Percentiles rank a stretch among this genome's conserved stretches.
These are phyloP conservation scores for Fusarium tricinctum DNA, from an alignment of 2,329 filamentous ascomycete genomes.

Conservation along the genomic window DNA sequence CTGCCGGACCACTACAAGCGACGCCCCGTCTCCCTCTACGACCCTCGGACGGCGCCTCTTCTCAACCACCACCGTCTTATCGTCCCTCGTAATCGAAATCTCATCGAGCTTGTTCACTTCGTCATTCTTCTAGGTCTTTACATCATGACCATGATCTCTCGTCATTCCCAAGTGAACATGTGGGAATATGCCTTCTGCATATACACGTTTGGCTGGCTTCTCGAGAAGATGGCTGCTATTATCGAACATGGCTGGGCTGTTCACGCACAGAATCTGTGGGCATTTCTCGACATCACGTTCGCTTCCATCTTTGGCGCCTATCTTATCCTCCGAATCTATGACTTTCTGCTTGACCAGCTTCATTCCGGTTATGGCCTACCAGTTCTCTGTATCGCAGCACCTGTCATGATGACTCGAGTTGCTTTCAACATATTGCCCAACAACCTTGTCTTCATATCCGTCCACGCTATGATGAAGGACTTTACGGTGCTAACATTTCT, in stretches of 20 bases:
- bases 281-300: slow-evolving; percentile 80
- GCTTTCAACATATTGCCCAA: slow-evolving; percentile 82
- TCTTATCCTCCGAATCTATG: slow-evolving; percentile 70
- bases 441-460: slow-evolving; percentile 80
- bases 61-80: slow-evolving; percentile 80
- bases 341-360: slow-evolving; percentile 61
- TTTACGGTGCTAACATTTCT: slow-evolving; percentile 77
- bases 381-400: slow-evolving; percentile 75
- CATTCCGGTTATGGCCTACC: slow-evolving; percentile 71
- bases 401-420: slow-evolving; percentile 77
- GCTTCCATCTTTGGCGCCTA: slow-evolving; percentile 73
- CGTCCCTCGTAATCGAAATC: slow-evolving; percentile 75
- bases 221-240: slow-evolving; percentile 75
- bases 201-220: slow-evolving; percentile 76
- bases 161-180: slow-evolving; percentile 62
- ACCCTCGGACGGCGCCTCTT: slow-evolving; percentile 73
- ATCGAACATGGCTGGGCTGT: slow-evolving; percentile 76
- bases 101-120: slow-evolving; percentile 76
- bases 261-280: slow-evolving; percentile 81
- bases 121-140: slow-evolving; percentile 74
- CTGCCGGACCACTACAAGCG: slow-evolving; percentile 81
- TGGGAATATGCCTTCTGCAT: slow-evolving; percentile 73
- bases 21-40: slow-evolving; percentile 77
- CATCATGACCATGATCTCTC: slow-evolving; percentile 72
- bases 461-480: slow-evolving; percentile 81